These are phyloP conservation scores for Vachellia pachyceras DNA, from an alignment of 306 rosid genomes.

Conservation along the genomic window DNA sequence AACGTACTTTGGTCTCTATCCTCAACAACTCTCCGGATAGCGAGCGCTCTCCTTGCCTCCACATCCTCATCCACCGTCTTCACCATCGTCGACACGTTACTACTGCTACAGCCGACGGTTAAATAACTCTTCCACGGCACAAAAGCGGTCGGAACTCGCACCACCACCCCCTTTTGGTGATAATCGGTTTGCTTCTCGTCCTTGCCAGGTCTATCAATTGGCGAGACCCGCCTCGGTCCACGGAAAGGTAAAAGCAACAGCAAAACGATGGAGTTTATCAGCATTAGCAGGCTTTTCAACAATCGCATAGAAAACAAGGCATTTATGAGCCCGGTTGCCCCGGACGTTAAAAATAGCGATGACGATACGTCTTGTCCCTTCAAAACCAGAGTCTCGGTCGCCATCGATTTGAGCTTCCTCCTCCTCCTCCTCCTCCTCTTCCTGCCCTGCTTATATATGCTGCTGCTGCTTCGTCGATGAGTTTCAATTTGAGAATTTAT, in stretches of 20 bases:
- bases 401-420: conserved; percentile 12
- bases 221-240: conserved; percentile 48
- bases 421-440: not conserved
- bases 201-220: conserved; percentile 39
- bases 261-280: conserved; percentile 58
- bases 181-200: conserved; percentile 46
- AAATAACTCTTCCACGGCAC: conserved; percentile 58
- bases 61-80: conserved; percentile 55
- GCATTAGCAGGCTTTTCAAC: conserved; percentile 57
- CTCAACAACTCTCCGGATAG: conserved; percentile 61
- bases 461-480: not conserved
- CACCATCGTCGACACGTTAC: conserved; percentile 3
- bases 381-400: conserved; percentile 37
- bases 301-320: conserved; percentile 64
- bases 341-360: conserved; percentile 61
- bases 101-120: not conserved
- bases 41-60: conserved; percentile 69
- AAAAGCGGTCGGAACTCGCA: conserved; percentile 60
- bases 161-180: conserved; percentile 49
- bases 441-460: not conserved
- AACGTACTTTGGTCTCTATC: conserved; percentile 49
- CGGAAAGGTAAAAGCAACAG: conserved; percentile 70
- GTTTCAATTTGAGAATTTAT: not conserved
- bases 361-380: conserved; percentile 35
- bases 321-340: conserved; percentile 67